Conservation (phyloP, 106 monocot species). For the Dendrobium officinale region DNA sequence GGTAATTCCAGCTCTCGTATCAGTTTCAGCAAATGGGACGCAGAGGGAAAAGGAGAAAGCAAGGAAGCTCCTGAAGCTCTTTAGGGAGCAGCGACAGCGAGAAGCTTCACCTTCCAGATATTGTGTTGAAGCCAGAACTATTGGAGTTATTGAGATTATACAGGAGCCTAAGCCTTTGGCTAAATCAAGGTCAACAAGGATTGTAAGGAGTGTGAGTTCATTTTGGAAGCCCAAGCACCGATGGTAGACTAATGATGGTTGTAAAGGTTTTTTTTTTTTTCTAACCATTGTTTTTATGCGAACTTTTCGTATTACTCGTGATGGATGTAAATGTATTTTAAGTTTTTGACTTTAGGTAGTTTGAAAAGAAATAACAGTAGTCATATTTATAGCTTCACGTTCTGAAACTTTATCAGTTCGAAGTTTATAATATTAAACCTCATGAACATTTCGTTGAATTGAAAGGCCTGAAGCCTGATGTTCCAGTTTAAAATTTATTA, state of each 20-base stretch:
- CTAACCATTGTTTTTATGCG: no score
- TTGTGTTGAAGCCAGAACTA: not conserved
- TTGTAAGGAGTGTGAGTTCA: slow-evolving; percentile 33
- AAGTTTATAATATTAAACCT: no score
- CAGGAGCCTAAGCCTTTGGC: slow-evolving; percentile 15
- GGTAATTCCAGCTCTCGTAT: slow-evolving; percentile 65
- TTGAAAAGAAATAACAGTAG: no score
- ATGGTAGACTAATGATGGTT: not conserved
- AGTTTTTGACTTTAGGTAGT: no score
- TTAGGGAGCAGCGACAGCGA: slow-evolving; percentile 66
- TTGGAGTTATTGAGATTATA: not conserved
- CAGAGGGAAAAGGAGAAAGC: slow-evolving; percentile 63
- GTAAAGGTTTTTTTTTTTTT: not conserved
- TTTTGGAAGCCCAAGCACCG: slow-evolving; percentile 35
- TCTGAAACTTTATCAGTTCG: no score
- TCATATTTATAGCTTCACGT: no score
- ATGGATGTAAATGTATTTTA: not conserved
- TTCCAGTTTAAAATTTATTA: no score
- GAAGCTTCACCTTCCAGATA: slow-evolving; percentile 17
- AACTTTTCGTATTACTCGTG: not conserved
- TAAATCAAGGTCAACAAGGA: slow-evolving; percentile 36
- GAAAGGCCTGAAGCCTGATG: no score
- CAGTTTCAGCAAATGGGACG: slow-evolving; percentile 46
- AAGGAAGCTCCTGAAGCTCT: slow-evolving; percentile 58
- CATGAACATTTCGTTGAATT: no score